Evolutionary conservation across 1,284 basidiomycete species (phyloP).

Genomic region (Anthracocystis walkeri): DNA sequence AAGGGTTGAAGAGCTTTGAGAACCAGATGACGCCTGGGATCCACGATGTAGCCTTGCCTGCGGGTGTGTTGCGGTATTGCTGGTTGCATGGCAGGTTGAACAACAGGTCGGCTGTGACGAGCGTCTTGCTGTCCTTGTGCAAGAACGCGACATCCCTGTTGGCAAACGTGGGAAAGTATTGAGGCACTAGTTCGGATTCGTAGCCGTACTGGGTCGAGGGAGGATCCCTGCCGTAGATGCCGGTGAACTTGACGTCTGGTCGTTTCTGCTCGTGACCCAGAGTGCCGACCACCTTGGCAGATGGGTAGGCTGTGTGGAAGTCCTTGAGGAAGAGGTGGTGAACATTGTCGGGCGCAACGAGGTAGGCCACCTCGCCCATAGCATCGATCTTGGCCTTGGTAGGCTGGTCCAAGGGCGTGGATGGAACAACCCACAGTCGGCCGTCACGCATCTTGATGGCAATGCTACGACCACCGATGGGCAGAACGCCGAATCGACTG

Average conservation of each 20-base stretch:
- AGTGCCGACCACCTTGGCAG: conserved; percentile 71
- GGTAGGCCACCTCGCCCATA: conserved; percentile 78
- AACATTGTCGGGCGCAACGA: conserved; percentile 72
- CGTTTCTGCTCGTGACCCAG: conserved; percentile 70
- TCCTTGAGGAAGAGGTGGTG: conserved; percentile 71
- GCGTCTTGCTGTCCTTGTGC: conserved; percentile 80
- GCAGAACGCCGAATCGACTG: conserved; percentile 65
- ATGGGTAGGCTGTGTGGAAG: conserved; percentile 55
- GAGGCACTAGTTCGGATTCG: conserved; percentile 50
- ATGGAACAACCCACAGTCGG: conserved; percentile 84
- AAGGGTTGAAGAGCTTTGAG: conserved; percentile 46
- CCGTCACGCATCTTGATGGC: conserved; percentile 77
- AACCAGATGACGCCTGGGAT: conserved; percentile 57
- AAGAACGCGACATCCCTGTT: conserved; percentile 92
- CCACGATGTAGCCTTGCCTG: conserved; percentile 46
- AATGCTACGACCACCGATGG: conserved; percentile 73
- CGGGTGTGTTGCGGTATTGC: conserved; percentile 72
- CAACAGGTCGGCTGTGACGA: conserved; percentile 88
- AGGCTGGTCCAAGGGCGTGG: conserved; percentile 78
- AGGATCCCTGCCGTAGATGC: conserved; percentile 59
- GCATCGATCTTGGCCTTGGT: conserved; percentile 80
- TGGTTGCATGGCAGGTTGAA: conserved; percentile 89
- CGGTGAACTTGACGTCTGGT: conserved; percentile 70
- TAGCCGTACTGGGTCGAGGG: conserved; percentile 50
- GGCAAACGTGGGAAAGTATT: conserved; percentile 81